A percentile compares a stretch with the other conserved stretches of the same genome.
phyloP scores from a whole-genome alignment of 306 rosid genomes.

The Vigna hirtella region DNA sequence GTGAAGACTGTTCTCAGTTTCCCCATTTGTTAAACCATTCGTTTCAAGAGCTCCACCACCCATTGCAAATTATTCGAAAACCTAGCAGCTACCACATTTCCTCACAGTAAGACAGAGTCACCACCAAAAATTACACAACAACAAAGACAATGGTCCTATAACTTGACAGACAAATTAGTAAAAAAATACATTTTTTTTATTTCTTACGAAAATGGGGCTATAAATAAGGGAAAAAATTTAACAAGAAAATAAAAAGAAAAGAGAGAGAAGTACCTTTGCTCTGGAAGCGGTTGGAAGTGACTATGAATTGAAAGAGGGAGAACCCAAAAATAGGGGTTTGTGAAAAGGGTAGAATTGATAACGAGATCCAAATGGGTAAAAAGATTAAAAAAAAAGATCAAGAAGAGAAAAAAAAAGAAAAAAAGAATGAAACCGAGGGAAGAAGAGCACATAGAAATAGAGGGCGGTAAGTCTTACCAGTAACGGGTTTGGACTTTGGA shows the following conservation, averaged over 20 bases:
- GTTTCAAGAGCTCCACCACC: constrained; percentile 50
- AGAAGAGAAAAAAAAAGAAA: too few relatives aligned
- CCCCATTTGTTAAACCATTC: constrained; percentile 57
- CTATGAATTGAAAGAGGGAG: neutral
- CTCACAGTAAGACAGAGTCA: constrained; percentile 33
- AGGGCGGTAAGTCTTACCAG: neutral
- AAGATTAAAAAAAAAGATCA: too few relatives aligned
- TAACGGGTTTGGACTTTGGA: neutral
- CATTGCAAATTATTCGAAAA: constrained; percentile 16
- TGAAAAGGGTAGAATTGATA: neutral
- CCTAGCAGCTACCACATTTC: constrained; percentile 55
- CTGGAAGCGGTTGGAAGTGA: neutral
- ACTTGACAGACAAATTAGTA: neutral
- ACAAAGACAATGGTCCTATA: constrained; percentile 3
- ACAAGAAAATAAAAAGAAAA: too few relatives aligned
- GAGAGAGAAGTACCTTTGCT: neutral
- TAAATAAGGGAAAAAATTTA: neutral
- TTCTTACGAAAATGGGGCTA: neutral
- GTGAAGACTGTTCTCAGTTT: constrained; percentile 58
- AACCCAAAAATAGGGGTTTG: neutral
- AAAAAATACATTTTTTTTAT: neutral
- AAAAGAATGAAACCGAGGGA: neutral
- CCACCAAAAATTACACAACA: neutral
- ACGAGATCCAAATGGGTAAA: constrained; percentile 1
- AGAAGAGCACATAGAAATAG: constrained; percentile 17